These are phyloP conservation scores for Periconia sp. DNA, from an alignment of 2,329 filamentous ascomycete genomes.

Conservation along the genomic window DNA sequence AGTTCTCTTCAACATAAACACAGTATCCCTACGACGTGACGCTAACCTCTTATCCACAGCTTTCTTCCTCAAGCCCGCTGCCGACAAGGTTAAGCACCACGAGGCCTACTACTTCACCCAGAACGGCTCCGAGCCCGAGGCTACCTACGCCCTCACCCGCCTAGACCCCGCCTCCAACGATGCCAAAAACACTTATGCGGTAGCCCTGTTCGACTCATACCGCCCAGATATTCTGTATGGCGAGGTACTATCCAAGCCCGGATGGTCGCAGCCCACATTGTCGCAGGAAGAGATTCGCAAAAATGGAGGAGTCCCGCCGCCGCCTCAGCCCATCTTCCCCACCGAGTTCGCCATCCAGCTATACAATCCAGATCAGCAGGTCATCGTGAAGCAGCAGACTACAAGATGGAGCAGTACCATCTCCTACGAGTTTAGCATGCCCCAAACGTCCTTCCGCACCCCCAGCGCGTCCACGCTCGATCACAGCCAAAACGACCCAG, in stretches of 20 bases:
- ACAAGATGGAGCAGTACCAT: constrained; percentile 81
- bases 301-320: constrained; percentile 68
- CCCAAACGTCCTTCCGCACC: constrained; percentile 79
- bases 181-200: constrained; percentile 83
- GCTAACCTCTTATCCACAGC: constrained; percentile 46
- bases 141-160: constrained; percentile 81
- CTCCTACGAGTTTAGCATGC: constrained; percentile 92
- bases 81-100: constrained; percentile 58
- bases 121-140: constrained; percentile 78
- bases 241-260: constrained; percentile 82
- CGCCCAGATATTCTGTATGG: constrained; percentile 83
- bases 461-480: constrained; percentile 83
- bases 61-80: constrained; percentile 65
- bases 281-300: constrained; percentile 80
- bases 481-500: constrained; percentile 68
- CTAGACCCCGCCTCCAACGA: constrained; percentile 72
- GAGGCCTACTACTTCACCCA: constrained; percentile 64
- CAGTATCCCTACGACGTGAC: no score
- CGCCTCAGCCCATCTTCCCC: constrained; percentile 75
- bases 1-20: constrained; percentile 31
- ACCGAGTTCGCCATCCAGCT: constrained; percentile 83
- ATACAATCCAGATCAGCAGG: constrained; percentile 89
- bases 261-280: constrained; percentile 83
- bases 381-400: constrained; percentile 72
- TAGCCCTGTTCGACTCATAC: constrained; percentile 82